Evolutionary conservation across 176 grass and related monocot species (phyloP).

Genomic region (Oryza glumipatula): DNA sequence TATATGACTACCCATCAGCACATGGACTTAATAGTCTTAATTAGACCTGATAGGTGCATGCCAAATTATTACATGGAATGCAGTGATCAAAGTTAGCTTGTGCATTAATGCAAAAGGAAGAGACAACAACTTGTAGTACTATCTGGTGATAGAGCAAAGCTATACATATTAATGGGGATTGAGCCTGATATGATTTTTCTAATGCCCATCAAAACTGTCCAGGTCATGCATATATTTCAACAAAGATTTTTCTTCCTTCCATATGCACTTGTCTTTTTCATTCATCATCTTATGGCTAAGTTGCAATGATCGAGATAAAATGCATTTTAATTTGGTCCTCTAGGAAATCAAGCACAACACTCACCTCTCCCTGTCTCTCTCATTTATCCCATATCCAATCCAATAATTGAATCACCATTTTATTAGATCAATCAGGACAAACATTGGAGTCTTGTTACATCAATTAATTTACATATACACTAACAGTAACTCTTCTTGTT

Average conservation of each 20-base stretch:
- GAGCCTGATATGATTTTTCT: not conserved
- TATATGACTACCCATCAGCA: not conserved
- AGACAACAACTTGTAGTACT: not conserved
- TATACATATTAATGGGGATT: slow-evolving; percentile 22
- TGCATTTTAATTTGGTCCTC: not conserved
- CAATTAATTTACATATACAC: slow-evolving; percentile 2
- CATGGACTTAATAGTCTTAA: not conserved
- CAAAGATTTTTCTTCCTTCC: slow-evolving; percentile 32
- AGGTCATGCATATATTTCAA: slow-evolving; percentile 52
- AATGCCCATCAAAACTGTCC: slow-evolving; percentile 16
- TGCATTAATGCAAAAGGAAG: not conserved
- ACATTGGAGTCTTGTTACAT: slow-evolving; percentile 38
- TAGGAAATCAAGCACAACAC: slow-evolving; percentile 17
- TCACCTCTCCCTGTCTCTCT: slow-evolving; percentile 12
- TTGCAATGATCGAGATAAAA: slow-evolving; percentile 9
- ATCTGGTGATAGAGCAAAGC: not conserved
- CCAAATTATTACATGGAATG: slow-evolving; percentile 1
- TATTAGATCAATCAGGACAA: slow-evolving; percentile 36
- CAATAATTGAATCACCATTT: slow-evolving; percentile 46
- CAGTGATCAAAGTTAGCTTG: not conserved
- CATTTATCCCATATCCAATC: slow-evolving; percentile 20
- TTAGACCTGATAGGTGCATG: not conserved
- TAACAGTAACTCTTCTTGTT: slow-evolving; percentile 28
- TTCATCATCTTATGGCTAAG: slow-evolving; percentile 23
- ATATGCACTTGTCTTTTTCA: slow-evolving; percentile 40